A percentile compares a stretch with the other conserved stretches of the same genome.
These are phyloP conservation scores for Entophlyctis luteolus DNA, from an alignment of 192 early-diverging fungal genomes.

Conservation along the genomic window DNA sequence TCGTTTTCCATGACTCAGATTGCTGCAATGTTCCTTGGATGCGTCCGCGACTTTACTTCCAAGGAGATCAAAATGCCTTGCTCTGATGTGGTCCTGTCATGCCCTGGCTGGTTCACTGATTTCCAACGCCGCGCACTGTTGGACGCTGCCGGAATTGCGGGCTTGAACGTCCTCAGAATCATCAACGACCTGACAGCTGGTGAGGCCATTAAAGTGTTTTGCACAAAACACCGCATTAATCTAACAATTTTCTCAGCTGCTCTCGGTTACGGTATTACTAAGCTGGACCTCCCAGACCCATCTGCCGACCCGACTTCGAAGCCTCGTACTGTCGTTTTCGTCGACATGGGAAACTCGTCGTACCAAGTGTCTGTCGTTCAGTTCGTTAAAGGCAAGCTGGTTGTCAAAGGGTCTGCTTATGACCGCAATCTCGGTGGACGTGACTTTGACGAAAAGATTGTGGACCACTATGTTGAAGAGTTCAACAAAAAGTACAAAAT, in stretches of 20 bases:
- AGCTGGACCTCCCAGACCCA: conserved; percentile 88
- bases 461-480: conserved; percentile 77
- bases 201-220: too few species aligned
- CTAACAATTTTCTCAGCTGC: too few species aligned
- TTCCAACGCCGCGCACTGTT: conserved; percentile 83
- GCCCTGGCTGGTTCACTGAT: conserved; percentile 94
- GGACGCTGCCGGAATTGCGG: conserved; percentile 81
- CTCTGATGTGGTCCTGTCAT: conserved; percentile 89
- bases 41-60: conserved; percentile 85
- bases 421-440: conserved; percentile 94
- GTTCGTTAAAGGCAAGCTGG: conserved; percentile 94
- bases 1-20: conserved; percentile 86
- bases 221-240: too few species aligned
- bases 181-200: conserved; percentile 92
- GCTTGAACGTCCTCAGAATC: conserved; percentile 84
- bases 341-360: conserved; percentile 89
- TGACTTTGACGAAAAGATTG: conserved; percentile 87
- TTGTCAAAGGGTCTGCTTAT: conserved; percentile 83
- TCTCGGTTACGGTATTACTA: conserved; percentile 97
- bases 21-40: conserved; percentile 87
- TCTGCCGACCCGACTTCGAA: conserved; percentile 57
- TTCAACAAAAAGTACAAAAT: conserved; percentile 96
- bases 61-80: conserved; percentile 77
- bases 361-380: conserved; percentile 83
- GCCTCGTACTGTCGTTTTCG: conserved; percentile 86